Percentiles rank a stretch among this genome's conserved stretches.
These are phyloP conservation scores for Pugionium cornutum DNA, from an alignment of 345 rosid species.

Conservation along the genomic window DNA sequence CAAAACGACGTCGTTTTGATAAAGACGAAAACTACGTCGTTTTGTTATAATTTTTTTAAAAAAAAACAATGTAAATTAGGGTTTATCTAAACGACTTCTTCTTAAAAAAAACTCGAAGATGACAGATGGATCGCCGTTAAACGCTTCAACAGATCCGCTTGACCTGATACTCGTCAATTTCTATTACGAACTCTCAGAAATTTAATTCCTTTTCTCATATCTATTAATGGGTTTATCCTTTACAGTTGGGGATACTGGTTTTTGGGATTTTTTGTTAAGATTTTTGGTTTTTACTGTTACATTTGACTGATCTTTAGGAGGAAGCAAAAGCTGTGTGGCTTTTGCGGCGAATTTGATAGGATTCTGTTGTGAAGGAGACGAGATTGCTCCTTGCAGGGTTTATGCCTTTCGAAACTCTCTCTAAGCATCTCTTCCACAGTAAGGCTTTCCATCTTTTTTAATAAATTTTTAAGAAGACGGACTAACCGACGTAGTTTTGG, in stretches of 20 bases:
- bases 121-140: conserved; percentile 71
- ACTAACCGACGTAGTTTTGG: too few relatives aligned
- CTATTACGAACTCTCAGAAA: conserved; percentile 45
- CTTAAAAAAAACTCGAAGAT: conserved; percentile 43
- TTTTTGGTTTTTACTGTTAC: conserved; percentile 25
- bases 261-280: neutral
- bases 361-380: conserved; percentile 80
- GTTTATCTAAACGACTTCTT: too few relatives aligned
- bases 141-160: conserved; percentile 72
- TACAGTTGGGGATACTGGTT: neutral
- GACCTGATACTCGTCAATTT: conserved; percentile 88
- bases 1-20: too few relatives aligned
- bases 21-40: too few relatives aligned
- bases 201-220: conserved; percentile 15
- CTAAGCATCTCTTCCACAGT: conserved; percentile 90
- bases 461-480: neutral
- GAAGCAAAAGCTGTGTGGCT: conserved; percentile 79
- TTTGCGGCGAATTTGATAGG: conserved; percentile 75
- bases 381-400: conserved; percentile 84
- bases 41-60: too few relatives aligned
- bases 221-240: conserved; percentile 14
- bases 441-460: conserved; percentile 18
- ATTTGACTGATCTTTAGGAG: conserved; percentile 50
- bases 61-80: too few relatives aligned
- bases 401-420: conserved; percentile 84